Evolutionary conservation across 208 protist genomes (phyloP).

Genomic region (Histomonas meleagridis): DNA sequence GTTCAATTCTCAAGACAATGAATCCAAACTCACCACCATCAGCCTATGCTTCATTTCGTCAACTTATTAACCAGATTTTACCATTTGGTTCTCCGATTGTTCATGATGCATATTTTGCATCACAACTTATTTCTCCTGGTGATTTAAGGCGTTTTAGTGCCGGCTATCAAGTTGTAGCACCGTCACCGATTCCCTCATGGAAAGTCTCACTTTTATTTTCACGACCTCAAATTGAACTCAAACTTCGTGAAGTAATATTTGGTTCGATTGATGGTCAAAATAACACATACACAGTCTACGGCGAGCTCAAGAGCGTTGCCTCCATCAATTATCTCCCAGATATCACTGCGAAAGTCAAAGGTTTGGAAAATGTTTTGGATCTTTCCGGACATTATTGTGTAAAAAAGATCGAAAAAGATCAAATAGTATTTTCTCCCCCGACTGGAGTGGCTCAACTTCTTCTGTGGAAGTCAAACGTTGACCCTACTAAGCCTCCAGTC

Average conservation of each 20-base stretch:
- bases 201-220: not conserved
- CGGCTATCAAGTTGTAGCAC: not conserved
- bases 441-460: not conserved
- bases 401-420: not conserved
- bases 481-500: not conserved
- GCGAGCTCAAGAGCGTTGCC: not conserved
- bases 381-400: not conserved
- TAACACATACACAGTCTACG: not conserved
- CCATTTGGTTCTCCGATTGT: not conserved
- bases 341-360: not conserved
- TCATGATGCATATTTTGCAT: conserved; percentile 11
- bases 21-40: not conserved
- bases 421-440: conserved; percentile 18
- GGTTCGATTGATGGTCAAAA: not conserved
- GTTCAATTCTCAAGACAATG: not conserved
- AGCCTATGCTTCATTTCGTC: not conserved
- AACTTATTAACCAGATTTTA: not conserved
- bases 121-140: not conserved
- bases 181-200: not conserved
- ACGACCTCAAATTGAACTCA: not conserved
- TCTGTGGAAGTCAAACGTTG: not conserved
- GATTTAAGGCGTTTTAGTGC: not conserved
- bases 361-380: not conserved
- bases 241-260: not conserved
- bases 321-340: not conserved